phyloP scores from a whole-genome alignment of 306 rosid genomes.

The Macrotyloma uniflorum region DNA sequence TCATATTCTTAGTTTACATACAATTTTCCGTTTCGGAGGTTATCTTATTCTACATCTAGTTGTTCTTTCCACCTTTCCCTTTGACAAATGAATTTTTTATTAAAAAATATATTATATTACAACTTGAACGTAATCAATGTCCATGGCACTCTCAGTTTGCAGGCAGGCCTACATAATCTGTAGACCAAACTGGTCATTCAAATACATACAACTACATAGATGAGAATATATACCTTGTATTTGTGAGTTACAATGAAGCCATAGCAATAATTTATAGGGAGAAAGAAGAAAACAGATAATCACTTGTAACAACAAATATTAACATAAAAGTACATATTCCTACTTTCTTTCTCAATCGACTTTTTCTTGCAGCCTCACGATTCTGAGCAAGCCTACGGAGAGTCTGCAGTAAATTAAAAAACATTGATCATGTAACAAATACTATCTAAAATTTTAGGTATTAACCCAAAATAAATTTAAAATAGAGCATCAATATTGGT shows the following conservation, averaged over 20 bases:
- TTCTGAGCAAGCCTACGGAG: conserved; percentile 92
- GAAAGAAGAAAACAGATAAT: conserved; percentile 1
- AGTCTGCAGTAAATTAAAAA: conserved; percentile 56
- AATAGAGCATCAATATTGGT: background rate
- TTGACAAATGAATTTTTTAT: background rate
- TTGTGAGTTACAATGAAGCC: background rate
- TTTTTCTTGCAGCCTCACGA: conserved; percentile 94
- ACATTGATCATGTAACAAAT: conserved; percentile 22
- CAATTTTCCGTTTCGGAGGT: background rate
- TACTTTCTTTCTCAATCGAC: conserved; percentile 87
- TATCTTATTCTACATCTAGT: background rate
- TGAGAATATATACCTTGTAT: background rate
- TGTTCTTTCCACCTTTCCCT: background rate
- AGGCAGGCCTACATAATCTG: background rate
- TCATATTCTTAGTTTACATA: background rate
- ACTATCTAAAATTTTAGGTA: conserved; percentile 4
- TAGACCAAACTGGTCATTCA: background rate
- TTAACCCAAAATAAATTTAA: background rate
- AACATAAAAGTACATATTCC: conserved; percentile 6
- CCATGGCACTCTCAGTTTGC: background rate
- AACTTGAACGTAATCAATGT: background rate
- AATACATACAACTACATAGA: background rate
- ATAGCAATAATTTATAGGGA: background rate
- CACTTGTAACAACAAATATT: background rate
- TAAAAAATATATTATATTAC: background rate